These are phyloP conservation scores for Annona squamosa DNA, from an alignment of 164 flowering plant genomes.

Conservation along the genomic window DNA sequence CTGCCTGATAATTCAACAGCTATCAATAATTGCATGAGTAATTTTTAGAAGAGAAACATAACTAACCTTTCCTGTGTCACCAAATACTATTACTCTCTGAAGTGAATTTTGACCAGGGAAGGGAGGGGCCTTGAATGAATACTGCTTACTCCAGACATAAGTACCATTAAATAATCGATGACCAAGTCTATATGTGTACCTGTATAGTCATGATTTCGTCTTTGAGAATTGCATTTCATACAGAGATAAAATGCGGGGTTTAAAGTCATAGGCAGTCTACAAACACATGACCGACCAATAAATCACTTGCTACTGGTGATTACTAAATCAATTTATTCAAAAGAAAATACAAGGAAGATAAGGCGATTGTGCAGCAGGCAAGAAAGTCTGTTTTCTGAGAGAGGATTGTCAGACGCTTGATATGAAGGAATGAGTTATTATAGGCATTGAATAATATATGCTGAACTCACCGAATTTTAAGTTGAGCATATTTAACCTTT, in stretches of 20 bases:
- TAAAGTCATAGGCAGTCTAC: not conserved
- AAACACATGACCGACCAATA: too few species aligned
- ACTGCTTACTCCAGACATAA: conserved; percentile 57
- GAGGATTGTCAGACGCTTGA: not conserved
- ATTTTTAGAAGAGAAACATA: not conserved
- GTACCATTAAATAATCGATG: conserved; percentile 52
- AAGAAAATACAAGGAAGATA: too few species aligned
- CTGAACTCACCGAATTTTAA: too few species aligned
- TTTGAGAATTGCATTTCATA: not conserved
- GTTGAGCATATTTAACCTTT: too few species aligned
- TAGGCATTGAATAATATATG: too few species aligned
- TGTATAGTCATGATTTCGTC: conserved; percentile 12
- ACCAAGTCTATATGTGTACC: conserved; percentile 71
- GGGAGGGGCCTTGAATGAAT: conserved; percentile 65
- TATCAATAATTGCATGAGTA: not conserved
- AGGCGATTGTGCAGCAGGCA: too few species aligned
- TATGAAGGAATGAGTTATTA: not conserved
- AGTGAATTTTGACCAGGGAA: conserved; percentile 77
- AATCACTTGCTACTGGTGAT: too few species aligned
- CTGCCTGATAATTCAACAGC: not conserved
- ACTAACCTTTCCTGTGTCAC: conserved; percentile 85
- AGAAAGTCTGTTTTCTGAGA: too few species aligned
- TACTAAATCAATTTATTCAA: too few species aligned
- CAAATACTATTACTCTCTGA: conserved; percentile 70
- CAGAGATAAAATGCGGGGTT: too few species aligned